phyloP scores from a whole-genome alignment of 2,329 filamentous ascomycete species.

The Epichloe uncinata region DNA sequence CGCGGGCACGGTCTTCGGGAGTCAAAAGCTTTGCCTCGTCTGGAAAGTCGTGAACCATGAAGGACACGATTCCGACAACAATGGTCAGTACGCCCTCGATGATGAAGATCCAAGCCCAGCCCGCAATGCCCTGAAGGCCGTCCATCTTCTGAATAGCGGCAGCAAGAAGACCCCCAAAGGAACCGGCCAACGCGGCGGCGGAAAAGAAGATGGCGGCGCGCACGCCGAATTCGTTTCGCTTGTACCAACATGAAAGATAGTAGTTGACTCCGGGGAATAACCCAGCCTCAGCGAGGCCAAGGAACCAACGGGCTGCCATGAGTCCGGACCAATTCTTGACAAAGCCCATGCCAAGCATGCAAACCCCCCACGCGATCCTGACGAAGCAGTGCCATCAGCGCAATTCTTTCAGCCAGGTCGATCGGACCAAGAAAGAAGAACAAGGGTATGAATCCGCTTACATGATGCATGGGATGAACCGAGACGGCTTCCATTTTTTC shows the following conservation, averaged over 20 bases:
- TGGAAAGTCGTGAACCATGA: constrained; percentile 74
- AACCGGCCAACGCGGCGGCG: constrained; percentile 65
- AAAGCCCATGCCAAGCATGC: constrained; percentile 58
- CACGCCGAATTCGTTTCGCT: constrained; percentile 64
- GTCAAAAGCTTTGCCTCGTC: constrained; percentile 62
- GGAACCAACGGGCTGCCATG: constrained; percentile 55
- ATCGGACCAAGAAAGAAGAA: neutral
- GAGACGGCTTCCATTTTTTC: constrained; percentile 60
- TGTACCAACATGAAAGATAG: constrained; percentile 77
- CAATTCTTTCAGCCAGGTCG: neutral
- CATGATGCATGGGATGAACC: constrained; percentile 79
- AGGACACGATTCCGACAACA: constrained; percentile 51
- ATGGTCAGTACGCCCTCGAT: constrained; percentile 59
- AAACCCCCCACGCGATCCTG: constrained; percentile 50
- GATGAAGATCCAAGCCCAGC: constrained; percentile 56
- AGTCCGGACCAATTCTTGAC: constrained; percentile 49
- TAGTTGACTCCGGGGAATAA: constrained; percentile 68
- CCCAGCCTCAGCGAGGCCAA: constrained; percentile 63
- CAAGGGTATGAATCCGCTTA: constrained; percentile 18
- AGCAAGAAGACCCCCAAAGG: constrained; percentile 61
- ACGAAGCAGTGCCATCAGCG: neutral
- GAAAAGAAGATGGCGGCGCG: constrained; percentile 75
- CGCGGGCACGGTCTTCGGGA: constrained; percentile 54
- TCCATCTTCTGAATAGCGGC: constrained; percentile 59
- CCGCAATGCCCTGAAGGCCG: constrained; percentile 41